Base-by-base conservation (phyloP, 164 flowering plant genomes). In the Magnolia sinica region DNA sequence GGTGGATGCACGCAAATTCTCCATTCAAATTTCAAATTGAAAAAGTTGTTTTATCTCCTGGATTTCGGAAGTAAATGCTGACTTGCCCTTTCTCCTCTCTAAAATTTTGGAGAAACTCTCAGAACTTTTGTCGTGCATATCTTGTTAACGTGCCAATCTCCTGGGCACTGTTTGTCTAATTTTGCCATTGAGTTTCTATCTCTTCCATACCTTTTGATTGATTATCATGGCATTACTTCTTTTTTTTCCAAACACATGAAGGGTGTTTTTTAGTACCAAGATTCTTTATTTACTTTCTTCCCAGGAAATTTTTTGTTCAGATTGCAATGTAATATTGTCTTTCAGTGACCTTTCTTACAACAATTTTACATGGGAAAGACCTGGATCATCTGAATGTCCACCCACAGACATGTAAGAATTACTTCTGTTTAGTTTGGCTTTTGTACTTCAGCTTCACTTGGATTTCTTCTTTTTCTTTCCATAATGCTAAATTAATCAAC, bases 331-430 rank as follows among this genome's bases (percentile, higher is more conserved):
- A 50, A 23, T 61, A 0, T 70, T 76, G 29, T 20, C 13, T 45
- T 85, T 70, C 86, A 92, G 97, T 68, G 97, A 93, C 86, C 88
- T 93, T 50, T 91, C 97, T 7, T 91, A 90, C 86, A 93, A 93
- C 73, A 89, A 89, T 82, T 85, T 91, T 24, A 80, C 91, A 63
- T 79, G 78, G 58, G 89, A 79, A 81, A 86, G 78, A 72, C 82
- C 89, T 27, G 84, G 70, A 10, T 55, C 61, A 55, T 55, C 61
- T 2, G 61, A 55, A 55, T 55, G 37, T 27, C 71, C 79, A 89
- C 92, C 78, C 84, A 71, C n/a, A n/a, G 66, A 72, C 51, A 11
- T 61, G 83, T 81, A 75, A 81, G 78, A 70, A n/a, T 64, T 55
- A 50, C 2, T 1, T 49, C 9, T 72, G 66, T 71, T 51, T 65